Evolutionary conservation across 345 rosid genomes (phyloP).

Genomic region (Crucihimalaya himalaica): DNA sequence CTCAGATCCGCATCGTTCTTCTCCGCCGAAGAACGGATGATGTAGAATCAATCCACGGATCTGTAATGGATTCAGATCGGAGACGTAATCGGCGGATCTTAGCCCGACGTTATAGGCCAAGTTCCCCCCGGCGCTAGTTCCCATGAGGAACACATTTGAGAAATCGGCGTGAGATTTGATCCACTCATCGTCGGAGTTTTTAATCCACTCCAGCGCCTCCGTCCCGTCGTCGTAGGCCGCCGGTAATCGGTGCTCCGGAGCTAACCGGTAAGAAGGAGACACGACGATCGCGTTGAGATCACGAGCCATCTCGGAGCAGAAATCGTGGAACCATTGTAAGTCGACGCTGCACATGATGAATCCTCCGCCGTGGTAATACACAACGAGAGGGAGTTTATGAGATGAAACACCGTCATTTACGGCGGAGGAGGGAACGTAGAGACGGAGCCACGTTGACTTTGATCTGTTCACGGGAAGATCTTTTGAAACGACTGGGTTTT

Average conservation of each 20-base stretch:
- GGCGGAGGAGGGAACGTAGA: conserved; percentile 23
- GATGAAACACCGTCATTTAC: background rate
- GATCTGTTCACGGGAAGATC: conserved; percentile 26
- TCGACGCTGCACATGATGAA: conserved; percentile 50
- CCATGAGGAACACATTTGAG: conserved; percentile 49
- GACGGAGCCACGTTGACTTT: conserved; percentile 37
- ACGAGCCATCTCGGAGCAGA: conserved; percentile 43
- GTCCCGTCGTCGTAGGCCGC: conserved; percentile 63
- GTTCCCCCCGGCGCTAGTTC: conserved; percentile 66
- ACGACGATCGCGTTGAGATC: conserved; percentile 46
- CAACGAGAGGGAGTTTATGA: conserved; percentile 54
- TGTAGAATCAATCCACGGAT: conserved; percentile 66
- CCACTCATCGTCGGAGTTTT: conserved; percentile 45
- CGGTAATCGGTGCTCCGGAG: conserved; percentile 75
- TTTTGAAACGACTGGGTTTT: conserved; percentile 33
- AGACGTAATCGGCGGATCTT: conserved; percentile 26
- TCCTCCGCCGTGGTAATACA: conserved; percentile 69
- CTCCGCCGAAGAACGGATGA: conserved; percentile 66
- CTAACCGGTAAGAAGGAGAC: conserved; percentile 54
- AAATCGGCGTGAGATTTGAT: conserved; percentile 42
- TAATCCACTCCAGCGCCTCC: conserved; percentile 51
- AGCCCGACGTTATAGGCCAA: conserved; percentile 54
- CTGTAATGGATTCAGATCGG: conserved; percentile 44
- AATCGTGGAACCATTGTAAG: conserved; percentile 12
- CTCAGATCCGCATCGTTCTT: conserved; percentile 51